Conservation (phyloP, 108 stramenopile genomes). For the Skeletonema menzelii region DNA sequence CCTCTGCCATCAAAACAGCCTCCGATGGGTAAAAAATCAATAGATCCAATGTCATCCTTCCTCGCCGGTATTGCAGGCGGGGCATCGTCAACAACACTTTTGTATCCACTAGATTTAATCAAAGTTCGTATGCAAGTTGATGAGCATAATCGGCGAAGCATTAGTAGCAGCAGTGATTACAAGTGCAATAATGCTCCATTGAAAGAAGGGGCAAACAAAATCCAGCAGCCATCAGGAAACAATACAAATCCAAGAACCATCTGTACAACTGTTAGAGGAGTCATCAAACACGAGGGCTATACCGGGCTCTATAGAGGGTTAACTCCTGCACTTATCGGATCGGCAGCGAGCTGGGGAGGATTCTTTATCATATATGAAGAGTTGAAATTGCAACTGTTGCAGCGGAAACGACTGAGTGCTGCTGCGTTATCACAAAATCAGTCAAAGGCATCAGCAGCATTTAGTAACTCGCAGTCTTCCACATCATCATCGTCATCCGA, state of each 20-base stretch:
- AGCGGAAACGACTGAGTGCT: slow-evolving; percentile 6
- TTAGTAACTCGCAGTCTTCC: background rate
- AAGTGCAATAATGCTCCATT: background rate
- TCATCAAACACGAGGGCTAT: slow-evolving; percentile 74
- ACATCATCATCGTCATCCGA: no score
- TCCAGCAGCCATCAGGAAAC: slow-evolving; percentile 5
- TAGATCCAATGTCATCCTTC: slow-evolving; percentile 20
- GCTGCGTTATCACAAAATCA: background rate
- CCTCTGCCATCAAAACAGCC: background rate
- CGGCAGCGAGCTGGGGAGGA: slow-evolving; percentile 95
- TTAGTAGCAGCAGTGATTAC: background rate
- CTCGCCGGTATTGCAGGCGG: slow-evolving; percentile 80
- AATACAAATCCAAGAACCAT: slow-evolving; percentile 28
- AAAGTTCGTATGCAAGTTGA: slow-evolving; percentile 93
- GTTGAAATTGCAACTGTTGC: slow-evolving; percentile 63
- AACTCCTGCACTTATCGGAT: slow-evolving; percentile 89
- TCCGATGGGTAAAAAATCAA: background rate
- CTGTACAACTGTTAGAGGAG: slow-evolving; percentile 24
- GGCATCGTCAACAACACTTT: slow-evolving; percentile 64
- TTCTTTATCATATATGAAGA: slow-evolving; percentile 97
- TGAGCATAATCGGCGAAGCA: slow-evolving; percentile 35
- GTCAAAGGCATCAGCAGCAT: background rate
- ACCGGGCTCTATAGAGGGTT: slow-evolving; percentile 91
- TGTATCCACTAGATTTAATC: slow-evolving; percentile 95
- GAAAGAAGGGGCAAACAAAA: background rate